Conservation (phyloP, 2,329 filamentous ascomycete species). For the Pochonia chlamydosporia region DNA sequence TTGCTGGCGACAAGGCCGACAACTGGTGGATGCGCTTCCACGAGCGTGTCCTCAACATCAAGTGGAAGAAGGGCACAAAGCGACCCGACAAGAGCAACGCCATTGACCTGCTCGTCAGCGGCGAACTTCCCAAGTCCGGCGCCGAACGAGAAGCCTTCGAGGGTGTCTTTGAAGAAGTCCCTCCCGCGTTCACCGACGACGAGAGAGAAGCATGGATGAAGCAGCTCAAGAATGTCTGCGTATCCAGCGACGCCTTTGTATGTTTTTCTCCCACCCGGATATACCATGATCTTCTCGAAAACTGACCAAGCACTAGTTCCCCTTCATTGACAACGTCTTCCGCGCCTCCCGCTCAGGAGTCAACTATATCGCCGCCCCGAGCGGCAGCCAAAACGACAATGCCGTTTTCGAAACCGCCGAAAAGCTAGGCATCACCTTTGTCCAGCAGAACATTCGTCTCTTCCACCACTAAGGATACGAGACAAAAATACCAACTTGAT, state of each 20-base stretch:
- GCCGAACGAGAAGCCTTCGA: conserved; percentile 84
- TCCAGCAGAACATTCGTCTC: conserved; percentile 87
- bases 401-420: conserved; percentile 84
- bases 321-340: conserved; percentile 97
- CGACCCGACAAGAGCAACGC: conserved; percentile 96
- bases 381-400: conserved; percentile 79
- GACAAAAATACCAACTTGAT: neutral
- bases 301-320: conserved; percentile 58
- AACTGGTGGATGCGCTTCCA: conserved; percentile 99
- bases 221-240: conserved; percentile 74
- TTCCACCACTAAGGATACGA: conserved; percentile 76
- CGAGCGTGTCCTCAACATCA: conserved; percentile 76
- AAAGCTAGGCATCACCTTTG: conserved; percentile 86
- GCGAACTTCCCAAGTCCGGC: conserved; percentile 76
- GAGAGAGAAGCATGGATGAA: conserved; percentile 83
- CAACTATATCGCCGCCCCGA: conserved; percentile 93
- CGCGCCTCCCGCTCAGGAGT: conserved; percentile 80
- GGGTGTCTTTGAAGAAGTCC: conserved; percentile 83
- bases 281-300: neutral
- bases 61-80: conserved; percentile 98
- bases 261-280: no score
- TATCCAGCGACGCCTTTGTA: conserved; percentile 94
- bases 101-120: conserved; percentile 90
- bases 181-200: conserved; percentile 70
- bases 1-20: conserved; percentile 96